Conservation (phyloP, 2,329 filamentous ascomycete genomes). For the Aspergillus carbonarius region DNA sequence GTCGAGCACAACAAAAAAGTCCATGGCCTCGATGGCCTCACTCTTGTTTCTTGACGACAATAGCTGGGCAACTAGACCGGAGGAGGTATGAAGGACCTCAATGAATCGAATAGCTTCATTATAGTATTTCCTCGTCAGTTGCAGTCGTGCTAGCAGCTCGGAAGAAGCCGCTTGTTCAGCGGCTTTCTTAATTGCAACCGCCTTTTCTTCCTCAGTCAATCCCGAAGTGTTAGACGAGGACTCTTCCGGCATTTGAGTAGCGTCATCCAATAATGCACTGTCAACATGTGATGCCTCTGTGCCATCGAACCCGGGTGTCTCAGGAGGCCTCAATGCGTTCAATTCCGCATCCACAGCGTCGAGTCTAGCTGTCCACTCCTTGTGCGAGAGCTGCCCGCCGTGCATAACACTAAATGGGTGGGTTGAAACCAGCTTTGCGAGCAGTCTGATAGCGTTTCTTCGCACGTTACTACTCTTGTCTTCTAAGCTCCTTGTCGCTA, state of each 20-base stretch:
- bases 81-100: constrained; percentile 81
- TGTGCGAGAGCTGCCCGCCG: constrained; percentile 77
- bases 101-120: constrained; percentile 93
- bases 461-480: constrained; percentile 98
- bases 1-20: constrained; percentile 93
- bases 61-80: constrained; percentile 77
- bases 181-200: constrained; percentile 71
- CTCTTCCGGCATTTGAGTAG: constrained; percentile 69
- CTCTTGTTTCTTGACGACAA: constrained; percentile 96
- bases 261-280: constrained; percentile 78
- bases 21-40: constrained; percentile 98
- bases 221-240: constrained; percentile 64
- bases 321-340: constrained; percentile 72
- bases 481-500: constrained; percentile 84
- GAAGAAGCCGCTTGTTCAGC: constrained; percentile 85
- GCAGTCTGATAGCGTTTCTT: constrained; percentile 88
- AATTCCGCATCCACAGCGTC: constrained; percentile 82
- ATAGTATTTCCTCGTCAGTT: constrained; percentile 86
- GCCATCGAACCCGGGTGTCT: constrained; percentile 69
- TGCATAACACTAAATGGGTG: constrained; percentile 94
- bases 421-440: constrained; percentile 84
- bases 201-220: constrained; percentile 78
- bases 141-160: constrained; percentile 82
- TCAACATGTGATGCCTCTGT: constrained; percentile 70
- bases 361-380: constrained; percentile 80